A percentile compares a stretch with the other conserved stretches of the same genome.
Conservation (phyloP, 768 basidiomycete genomes). For the Lentinula guzmanii region DNA sequence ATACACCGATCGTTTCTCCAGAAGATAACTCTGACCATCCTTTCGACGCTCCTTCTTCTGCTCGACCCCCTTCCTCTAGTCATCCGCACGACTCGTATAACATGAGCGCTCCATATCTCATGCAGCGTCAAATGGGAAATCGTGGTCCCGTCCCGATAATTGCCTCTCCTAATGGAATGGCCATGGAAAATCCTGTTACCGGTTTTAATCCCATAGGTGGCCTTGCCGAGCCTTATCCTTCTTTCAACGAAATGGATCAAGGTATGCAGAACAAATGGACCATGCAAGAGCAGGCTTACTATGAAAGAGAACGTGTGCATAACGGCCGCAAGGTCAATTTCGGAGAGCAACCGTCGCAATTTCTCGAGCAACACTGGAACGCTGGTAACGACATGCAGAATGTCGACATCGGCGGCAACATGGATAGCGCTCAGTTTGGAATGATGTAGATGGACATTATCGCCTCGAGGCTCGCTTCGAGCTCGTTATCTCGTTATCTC, state of each 20-base stretch:
- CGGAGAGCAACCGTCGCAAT: not conserved
- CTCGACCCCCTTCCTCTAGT: slow-evolving; percentile 13
- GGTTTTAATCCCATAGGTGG: slow-evolving; percentile 29
- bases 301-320: not conserved
- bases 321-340: not conserved
- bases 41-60: not conserved
- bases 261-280: not conserved
- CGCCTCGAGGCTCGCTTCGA: not conserved
- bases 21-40: slow-evolving; percentile 10
- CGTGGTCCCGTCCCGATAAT: slow-evolving; percentile 36
- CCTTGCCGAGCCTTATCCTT: not conserved
- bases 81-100: slow-evolving; percentile 7
- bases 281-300: not conserved
- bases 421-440: not conserved
- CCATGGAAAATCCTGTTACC: slow-evolving; percentile 45
- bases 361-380: not conserved
- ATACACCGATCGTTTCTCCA: slow-evolving; percentile 29
- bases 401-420: not conserved
- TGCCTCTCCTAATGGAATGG: slow-evolving; percentile 34
- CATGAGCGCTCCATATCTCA: not conserved
- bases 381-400: not conserved
- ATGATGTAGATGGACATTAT: not conserved
- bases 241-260: not conserved
- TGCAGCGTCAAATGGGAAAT: slow-evolving; percentile 14
- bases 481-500: not conserved